Evolutionary conservation across 371 early-diverging fungal genomes (phyloP).

Genomic region (Capillidium rhysosporum): DNA sequence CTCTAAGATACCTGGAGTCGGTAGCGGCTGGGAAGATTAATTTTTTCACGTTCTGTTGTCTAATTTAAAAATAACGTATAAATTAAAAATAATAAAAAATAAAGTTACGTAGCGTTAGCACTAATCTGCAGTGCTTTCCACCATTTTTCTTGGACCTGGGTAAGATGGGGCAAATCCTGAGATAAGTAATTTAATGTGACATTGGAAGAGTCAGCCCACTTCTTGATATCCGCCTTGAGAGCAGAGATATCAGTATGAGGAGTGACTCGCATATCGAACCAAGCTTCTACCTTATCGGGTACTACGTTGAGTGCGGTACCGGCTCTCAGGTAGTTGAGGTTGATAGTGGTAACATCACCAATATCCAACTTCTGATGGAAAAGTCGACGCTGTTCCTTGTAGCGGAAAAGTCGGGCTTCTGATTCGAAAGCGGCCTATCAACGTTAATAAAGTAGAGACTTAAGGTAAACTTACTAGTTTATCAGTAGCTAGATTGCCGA

Average conservation of each 20-base stretch:
- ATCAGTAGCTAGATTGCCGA: slow-evolving; percentile 34
- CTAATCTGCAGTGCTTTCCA: not conserved
- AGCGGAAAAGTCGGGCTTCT: slow-evolving; percentile 17
- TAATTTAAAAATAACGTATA: not conserved
- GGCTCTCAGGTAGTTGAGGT: slow-evolving; percentile 15
- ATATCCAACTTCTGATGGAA: slow-evolving; percentile 20
- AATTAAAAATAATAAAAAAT: not conserved
- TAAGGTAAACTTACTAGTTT: slow-evolving; percentile 20
- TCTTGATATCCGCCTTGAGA: slow-evolving; percentile 25
- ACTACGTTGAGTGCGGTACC: slow-evolving; percentile 45
- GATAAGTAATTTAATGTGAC: slow-evolving; percentile 26
- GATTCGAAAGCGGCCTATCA: not conserved
- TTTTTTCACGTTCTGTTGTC: slow-evolving; percentile 24
- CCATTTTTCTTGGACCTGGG: not conserved
- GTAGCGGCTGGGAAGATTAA: slow-evolving; percentile 66
- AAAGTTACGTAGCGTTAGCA: not conserved
- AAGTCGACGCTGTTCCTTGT: slow-evolving; percentile 22
- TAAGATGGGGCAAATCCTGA: not conserved
- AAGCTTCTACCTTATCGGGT: slow-evolving; percentile 31
- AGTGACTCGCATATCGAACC: slow-evolving; percentile 49
- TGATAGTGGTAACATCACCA: slow-evolving; percentile 58
- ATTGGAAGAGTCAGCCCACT: not conserved
- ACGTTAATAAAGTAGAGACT: not conserved
- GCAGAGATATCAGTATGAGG: slow-evolving; percentile 29
- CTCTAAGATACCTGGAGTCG: slow-evolving; percentile 46